Percentiles rank a stretch among this genome's conserved stretches.
phyloP scores from a whole-genome alignment of 352 stramenopile species.

The Phytophthora rubi region DNA sequence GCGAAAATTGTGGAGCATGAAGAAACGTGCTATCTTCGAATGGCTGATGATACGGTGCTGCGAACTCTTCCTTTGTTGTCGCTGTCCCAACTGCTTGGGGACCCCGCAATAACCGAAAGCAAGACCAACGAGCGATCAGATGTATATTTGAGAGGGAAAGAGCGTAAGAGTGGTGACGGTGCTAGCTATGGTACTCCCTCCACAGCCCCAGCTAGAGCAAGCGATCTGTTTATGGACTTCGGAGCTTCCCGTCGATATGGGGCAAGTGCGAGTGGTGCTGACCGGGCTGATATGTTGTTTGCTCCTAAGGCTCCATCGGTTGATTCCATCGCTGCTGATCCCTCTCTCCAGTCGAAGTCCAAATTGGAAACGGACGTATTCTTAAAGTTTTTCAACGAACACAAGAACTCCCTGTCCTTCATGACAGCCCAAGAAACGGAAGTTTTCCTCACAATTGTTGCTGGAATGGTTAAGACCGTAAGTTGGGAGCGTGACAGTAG shows the following conservation, averaged over 20 bases:
- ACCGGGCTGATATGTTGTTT: constrained; percentile 72
- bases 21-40: constrained; percentile 79
- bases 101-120: constrained; percentile 20
- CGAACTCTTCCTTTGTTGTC: constrained; percentile 55
- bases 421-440: constrained; percentile 42
- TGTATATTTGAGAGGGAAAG: constrained; percentile 51
- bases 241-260: constrained; percentile 38
- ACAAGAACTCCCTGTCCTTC: constrained; percentile 63
- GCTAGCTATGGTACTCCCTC: constrained; percentile 12
- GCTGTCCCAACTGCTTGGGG: constrained; percentile 55
- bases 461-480: constrained; percentile 58
- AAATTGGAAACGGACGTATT: constrained; percentile 52
- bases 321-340: neutral
- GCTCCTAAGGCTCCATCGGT: constrained; percentile 29
- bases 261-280: constrained; percentile 22
- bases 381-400: constrained; percentile 60
- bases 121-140: constrained; percentile 52
- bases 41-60: constrained; percentile 64
- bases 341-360: constrained; percentile 23
- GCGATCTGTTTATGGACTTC: constrained; percentile 81
- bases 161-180: constrained; percentile 4
- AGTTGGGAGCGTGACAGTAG: constrained; percentile 64
- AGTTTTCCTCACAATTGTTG: constrained; percentile 62
- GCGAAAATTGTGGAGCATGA: constrained; percentile 68
- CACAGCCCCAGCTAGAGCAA: constrained; percentile 56